Conservation (phyloP, 2,329 filamentous ascomycete species). For the Paecilomyces dactylethromorphus region DNA sequence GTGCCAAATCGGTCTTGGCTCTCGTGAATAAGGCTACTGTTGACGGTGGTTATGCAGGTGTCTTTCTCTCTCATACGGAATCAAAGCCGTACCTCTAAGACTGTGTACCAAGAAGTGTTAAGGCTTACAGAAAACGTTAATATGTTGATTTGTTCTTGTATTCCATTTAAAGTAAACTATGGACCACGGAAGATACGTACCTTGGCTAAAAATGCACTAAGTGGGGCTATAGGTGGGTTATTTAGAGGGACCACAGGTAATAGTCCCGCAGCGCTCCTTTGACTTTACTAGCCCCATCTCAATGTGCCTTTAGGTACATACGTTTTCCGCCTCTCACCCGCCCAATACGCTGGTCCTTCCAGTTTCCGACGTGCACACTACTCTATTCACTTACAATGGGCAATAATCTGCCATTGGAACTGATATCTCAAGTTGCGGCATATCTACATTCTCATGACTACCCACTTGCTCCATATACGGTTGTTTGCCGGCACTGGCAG, state of each 20-base stretch:
- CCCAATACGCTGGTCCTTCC: too few relatives aligned
- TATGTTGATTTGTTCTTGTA: neutral
- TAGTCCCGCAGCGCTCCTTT: too few relatives aligned
- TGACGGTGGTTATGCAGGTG: slow-evolving; percentile 41
- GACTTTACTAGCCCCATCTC: too few relatives aligned
- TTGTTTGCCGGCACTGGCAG: neutral
- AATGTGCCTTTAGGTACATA: too few relatives aligned
- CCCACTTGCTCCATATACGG: neutral
- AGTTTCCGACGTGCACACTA: too few relatives aligned
- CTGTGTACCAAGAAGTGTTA: neutral
- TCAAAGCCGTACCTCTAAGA: neutral
- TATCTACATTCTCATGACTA: neutral
- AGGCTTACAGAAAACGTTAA: neutral
- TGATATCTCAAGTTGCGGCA: neutral
- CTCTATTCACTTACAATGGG: neutral
- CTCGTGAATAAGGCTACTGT: slow-evolving; percentile 35
- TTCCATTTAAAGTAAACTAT: too few relatives aligned
- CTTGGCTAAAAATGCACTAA: too few relatives aligned
- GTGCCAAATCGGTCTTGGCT: slow-evolving; percentile 24
- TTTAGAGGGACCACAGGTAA: too few relatives aligned
- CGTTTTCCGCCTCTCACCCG: too few relatives aligned
- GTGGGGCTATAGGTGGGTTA: too few relatives aligned
- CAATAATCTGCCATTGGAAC: neutral
- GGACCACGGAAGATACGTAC: too few relatives aligned
- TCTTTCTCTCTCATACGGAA: slow-evolving; percentile 45